phyloP scores from a whole-genome alignment of 1,139 yeast species.

The Neolecta irregularis region DNA sequence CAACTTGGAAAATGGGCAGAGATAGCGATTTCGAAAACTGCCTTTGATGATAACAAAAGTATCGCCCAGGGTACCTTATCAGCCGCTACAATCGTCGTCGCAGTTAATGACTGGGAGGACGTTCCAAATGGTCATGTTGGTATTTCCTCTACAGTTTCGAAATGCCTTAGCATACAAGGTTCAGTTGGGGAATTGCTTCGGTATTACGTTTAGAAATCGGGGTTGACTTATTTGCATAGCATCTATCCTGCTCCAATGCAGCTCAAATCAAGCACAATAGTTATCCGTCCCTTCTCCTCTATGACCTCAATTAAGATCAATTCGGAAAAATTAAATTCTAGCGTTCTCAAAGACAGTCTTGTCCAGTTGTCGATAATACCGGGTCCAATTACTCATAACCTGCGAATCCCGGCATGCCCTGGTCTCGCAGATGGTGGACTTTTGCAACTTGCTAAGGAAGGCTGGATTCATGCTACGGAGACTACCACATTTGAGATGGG shows the following conservation, averaged over 20 bases:
- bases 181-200: neutral
- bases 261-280: no score
- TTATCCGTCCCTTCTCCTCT: no score
- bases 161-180: no score
- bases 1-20: slow-evolving; percentile 23
- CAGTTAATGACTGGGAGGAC: slow-evolving; percentile 28
- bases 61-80: slow-evolving; percentile 18
- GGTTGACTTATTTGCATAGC: no score
- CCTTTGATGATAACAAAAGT: slow-evolving; percentile 15
- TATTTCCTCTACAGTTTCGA: slow-evolving; percentile 40
- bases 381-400: no score
- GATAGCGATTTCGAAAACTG: slow-evolving; percentile 29
- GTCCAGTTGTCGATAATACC: no score
- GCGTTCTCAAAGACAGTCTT: slow-evolving; percentile 24
- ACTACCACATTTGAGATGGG: slow-evolving; percentile 3
- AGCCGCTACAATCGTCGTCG: slow-evolving; percentile 39
- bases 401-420: no score
- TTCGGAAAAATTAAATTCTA: slow-evolving; percentile 16
- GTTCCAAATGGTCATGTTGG: slow-evolving; percentile 37
- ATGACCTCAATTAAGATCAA: no score
- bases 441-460: slow-evolving; percentile 18
- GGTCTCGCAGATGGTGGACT: no score
- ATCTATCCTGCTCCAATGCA: no score
- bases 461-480: slow-evolving; percentile 31
- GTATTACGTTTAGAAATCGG: no score